Base-by-base conservation (phyloP, 2,329 filamentous ascomycete species). In the Cladosporium sp. region DNA sequence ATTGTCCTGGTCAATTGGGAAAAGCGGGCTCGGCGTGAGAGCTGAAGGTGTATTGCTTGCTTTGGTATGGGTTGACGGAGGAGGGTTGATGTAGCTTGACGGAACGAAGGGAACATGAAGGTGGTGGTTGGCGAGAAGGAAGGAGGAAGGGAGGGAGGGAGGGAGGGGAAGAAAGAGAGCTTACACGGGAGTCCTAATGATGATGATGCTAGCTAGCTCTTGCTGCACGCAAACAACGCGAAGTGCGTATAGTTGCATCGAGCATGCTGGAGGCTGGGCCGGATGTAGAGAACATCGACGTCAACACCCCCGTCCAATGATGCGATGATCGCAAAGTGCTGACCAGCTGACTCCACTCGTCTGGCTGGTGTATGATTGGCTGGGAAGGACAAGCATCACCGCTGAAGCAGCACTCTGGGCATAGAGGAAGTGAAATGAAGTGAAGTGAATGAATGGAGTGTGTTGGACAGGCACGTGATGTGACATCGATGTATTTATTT, bases 1-100 rank as follows among this genome's bases (percentile, higher is more conserved):
- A 75, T 75, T 52, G 55, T 56, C 62, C 59, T 53, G 36, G 61
- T 46, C 5, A 43, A 56, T 25, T 53, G 54, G 30, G 56, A 57
- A 50, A 62, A 61, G 38, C 33, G 29, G 13, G 47, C 47, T 46
- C 22, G 33, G 12, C 4, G 13, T 16, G 39, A 36, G 5, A n/a
- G 20, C 18, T 48, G 15, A n/a, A 40, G 35, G 7, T 12, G 45
- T 20, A 27, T 22, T 13, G 36, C 35, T 38, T 39, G 25, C 43
- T 38, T 39, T 33, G 13, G 35, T 20, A 48, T 48, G 36, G 45
- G 45, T 15, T 35, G 45, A 16, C 45, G 45, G 11, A 48, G 25
- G 36, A 48, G 45, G 22, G n/a, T n/a, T 4, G 13, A 22, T 30
- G 45, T 29, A 16, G 45, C 45, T 35, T 48, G 36, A 25, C 45